Conservation (phyloP, 225 moss, liverwort and hornwort genomes). For the Sphagnum tenellum region DNA sequence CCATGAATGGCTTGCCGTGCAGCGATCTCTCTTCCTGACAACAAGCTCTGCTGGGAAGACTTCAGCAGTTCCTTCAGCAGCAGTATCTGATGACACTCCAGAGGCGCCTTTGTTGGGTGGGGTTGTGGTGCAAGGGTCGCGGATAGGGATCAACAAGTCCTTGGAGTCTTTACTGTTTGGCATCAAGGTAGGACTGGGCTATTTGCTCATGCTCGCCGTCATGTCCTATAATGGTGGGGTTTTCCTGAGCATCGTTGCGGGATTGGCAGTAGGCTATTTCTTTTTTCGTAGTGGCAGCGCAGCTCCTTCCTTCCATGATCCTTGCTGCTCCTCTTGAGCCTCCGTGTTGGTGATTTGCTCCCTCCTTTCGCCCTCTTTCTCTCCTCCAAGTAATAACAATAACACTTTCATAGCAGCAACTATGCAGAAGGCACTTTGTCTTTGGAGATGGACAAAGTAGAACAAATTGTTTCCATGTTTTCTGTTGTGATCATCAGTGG, state of each 20-base stretch:
- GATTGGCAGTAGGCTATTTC: conserved; percentile 31
- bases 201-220: conserved; percentile 54
- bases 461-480: no score
- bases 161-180: conserved; percentile 31
- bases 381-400: no score
- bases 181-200: conserved; percentile 35
- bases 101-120: conserved; percentile 24
- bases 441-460: no score
- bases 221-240: conserved; percentile 67
- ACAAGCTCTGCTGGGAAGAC: not conserved
- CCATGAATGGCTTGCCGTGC: conserved; percentile 54
- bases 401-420: no score
- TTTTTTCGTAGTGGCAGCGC: conserved; percentile 4
- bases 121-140: not conserved
- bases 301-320: conserved; percentile 4
- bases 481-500: no score
- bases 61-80: not conserved
- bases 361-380: no score
- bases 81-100: conserved; percentile 5
- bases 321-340: conserved; percentile 4
- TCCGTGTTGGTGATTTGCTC: not conserved
- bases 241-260: conserved; percentile 34
- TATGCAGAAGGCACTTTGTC: no score
- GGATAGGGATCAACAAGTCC: conserved; percentile 3
- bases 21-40: conserved; percentile 16